Evolutionary conservation across 495 filamentous ascomycete species (phyloP).

Genomic region (Saxophila tyrrhenica): DNA sequence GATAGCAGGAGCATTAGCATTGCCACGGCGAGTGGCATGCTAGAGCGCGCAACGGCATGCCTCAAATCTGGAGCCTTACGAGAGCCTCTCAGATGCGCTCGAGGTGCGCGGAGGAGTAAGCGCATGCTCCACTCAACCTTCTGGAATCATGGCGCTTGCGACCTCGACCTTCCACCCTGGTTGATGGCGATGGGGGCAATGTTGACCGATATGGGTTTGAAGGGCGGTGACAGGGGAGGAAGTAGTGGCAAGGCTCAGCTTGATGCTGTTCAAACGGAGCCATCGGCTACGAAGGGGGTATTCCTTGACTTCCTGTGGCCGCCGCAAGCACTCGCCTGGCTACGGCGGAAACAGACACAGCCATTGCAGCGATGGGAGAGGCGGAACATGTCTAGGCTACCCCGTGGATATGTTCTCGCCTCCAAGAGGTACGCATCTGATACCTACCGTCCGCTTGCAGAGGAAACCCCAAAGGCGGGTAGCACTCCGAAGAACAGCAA

Average conservation of each 20-base stretch:
- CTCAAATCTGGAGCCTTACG: conserved; percentile 64
- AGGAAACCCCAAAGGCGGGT: background rate
- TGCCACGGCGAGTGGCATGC: conserved; percentile 42
- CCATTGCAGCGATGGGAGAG: conserved; percentile 20
- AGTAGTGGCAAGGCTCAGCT: background rate
- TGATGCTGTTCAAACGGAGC: background rate
- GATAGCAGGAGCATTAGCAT: conserved; percentile 3
- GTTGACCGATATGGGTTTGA: conserved; percentile 24
- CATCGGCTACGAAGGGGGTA: conserved; percentile 17
- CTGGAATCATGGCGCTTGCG: conserved; percentile 52
- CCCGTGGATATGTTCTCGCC: conserved; percentile 12
- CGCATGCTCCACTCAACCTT: conserved; percentile 53
- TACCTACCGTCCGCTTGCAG: background rate
- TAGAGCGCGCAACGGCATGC: conserved; percentile 70
- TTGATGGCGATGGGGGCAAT: background rate
- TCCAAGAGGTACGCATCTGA: conserved; percentile 13
- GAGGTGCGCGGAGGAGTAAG: conserved; percentile 42
- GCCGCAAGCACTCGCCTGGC: conserved; percentile 36
- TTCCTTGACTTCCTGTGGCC: conserved; percentile 58
- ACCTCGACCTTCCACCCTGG: conserved; percentile 45
- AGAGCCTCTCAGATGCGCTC: conserved; percentile 49
- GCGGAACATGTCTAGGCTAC: conserved; percentile 14
- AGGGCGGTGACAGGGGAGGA: conserved; percentile 11
- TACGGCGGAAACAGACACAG: conserved; percentile 29
- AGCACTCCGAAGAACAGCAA: background rate